Evolutionary conservation across 176 grass and related monocot species (phyloP), one percentile per base, ranked within the genome.

Genomic region (Chrysopogon serrulatus): DNA sequence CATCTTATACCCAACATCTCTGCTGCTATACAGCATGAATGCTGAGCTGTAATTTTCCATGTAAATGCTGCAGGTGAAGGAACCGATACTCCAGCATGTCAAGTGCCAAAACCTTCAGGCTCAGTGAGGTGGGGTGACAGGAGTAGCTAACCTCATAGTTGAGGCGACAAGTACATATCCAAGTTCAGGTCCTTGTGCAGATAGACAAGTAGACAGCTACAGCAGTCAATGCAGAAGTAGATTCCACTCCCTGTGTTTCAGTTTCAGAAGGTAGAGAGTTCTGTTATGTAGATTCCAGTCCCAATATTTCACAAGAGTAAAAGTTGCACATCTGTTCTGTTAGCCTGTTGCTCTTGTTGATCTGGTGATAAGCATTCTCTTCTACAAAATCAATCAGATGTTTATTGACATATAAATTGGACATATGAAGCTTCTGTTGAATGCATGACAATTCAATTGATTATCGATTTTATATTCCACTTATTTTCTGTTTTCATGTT

Each of bases 31-130:
- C 34, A 63, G 15, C 32, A 67, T 65, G 70, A 34, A 61, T 15
- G 18, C 5, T 65, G 68, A 85, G 19, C 45, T 37, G 10, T 12
- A 31, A 65, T 28, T 82, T 88, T 69, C 39, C 17, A 18, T 83
- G 54, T 62, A 76, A 51, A 64, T 53, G 19, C 63, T 8, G 11
- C 82, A 99, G 91, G 93, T 94, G 65, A 90, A 91, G 89, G 90
- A 99, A 39, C 88, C 91, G 6, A 99, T 99, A 77, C 81, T 92
- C 70, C 93, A 94, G 79, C 65, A 79, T 40, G 59, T 90, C 30
- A 99, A 99, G 77, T 90, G 90, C 49, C 86, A 89, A 75, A 99
- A 96, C 82, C 17, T 70, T 53, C 74, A 74, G 62, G 88, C 21
- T 53, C 80, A 83, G 73, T 88, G 69, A 90, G 61, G 64, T 28